phyloP scores from a whole-genome alignment of 148 eudicot species.

The Limonium bicolor region DNA sequence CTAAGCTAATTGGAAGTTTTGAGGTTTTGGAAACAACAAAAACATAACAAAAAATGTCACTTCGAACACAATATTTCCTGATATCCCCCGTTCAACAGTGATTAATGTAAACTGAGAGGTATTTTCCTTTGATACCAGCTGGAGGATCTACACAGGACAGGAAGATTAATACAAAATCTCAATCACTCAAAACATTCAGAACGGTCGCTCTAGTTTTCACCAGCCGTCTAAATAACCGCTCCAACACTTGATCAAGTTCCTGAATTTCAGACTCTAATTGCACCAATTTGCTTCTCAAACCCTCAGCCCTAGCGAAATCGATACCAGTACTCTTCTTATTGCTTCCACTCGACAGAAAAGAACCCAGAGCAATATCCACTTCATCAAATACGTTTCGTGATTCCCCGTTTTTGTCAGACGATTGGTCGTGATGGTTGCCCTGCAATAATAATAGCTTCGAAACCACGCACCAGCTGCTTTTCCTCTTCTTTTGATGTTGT shows the following conservation, averaged over 20 bases:
- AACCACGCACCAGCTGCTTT: conserved; percentile 11
- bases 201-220: conserved; percentile 35
- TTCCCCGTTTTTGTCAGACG: neutral
- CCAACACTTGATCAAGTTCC: conserved; percentile 24
- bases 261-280: conserved; percentile 18
- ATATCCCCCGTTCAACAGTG: no score
- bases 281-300: conserved; percentile 9
- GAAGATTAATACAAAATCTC: no score
- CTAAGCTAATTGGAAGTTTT: no score
- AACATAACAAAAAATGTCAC: no score
- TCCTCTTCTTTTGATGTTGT: conserved; percentile 5
- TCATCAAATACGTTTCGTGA: conserved; percentile 9
- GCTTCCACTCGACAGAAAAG: conserved; percentile 2
- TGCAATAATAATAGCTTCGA: conserved; percentile 14
- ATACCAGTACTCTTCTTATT: conserved; percentile 7
- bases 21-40: no score
- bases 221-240: conserved; percentile 22
- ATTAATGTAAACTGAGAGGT: no score
- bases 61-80: no score
- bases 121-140: no score
- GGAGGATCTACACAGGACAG: no score
- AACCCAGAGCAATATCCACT: conserved; percentile 12
- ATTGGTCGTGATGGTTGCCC: conserved; percentile 9
- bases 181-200: conserved; percentile 30
- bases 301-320: conserved; percentile 1